Percentiles rank a stretch among this genome's conserved stretches.
phyloP scores from a whole-genome alignment of 331 rosid species.

The Malus hybrid region DNA sequence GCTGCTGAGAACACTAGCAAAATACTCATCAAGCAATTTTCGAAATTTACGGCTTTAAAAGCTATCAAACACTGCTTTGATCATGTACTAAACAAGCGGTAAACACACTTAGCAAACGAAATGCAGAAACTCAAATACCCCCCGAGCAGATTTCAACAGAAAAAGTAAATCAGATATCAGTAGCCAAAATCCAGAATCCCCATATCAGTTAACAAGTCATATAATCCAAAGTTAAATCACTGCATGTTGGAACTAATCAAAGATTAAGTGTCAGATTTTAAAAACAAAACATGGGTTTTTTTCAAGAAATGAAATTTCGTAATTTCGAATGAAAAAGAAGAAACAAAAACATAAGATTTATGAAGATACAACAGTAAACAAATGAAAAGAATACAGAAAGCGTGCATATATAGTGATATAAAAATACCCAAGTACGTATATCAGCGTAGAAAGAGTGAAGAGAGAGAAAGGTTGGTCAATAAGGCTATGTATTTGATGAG shows the following conservation, averaged over 20 bases:
- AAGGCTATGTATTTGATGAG: not conserved
- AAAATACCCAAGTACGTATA: not conserved
- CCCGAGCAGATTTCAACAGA: not conserved
- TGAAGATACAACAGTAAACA: not conserved
- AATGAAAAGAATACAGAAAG: not conserved
- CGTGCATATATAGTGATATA: not conserved
- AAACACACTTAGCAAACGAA: not conserved
- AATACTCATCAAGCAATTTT: not conserved
- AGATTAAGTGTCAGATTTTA: not conserved
- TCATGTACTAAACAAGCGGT: not conserved
- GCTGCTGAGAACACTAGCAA: not conserved
- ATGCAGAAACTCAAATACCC: not conserved
- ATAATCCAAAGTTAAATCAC: not conserved
- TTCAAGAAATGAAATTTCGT: not conserved
- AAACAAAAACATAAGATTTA: not conserved
- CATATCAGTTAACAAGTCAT: not conserved
- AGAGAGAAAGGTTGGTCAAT: constrained; percentile 1
- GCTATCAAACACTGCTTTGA: not conserved
- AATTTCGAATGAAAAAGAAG: not conserved
- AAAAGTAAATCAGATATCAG: not conserved
- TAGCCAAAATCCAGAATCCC: not conserved
- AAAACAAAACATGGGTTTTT: not conserved
- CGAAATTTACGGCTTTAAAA: not conserved
- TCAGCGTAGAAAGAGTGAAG: not conserved
- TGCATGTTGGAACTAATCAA: constrained; percentile 4